Conservation (phyloP, 2,329 filamentous ascomycete genomes). For the Lasiodiplodia theobromae region DNA sequence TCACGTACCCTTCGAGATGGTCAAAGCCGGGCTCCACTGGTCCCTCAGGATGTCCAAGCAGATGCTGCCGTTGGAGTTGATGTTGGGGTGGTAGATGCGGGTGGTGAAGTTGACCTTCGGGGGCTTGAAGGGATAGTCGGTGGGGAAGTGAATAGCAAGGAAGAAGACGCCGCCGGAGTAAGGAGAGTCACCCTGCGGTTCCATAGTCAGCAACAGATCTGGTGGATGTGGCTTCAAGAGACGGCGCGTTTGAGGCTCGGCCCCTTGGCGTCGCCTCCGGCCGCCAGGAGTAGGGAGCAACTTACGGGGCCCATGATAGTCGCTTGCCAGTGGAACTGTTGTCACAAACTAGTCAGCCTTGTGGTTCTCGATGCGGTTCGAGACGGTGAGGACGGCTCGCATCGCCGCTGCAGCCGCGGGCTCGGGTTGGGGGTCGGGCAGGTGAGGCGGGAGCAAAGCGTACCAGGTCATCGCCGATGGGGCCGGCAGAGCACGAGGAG, state of each 20-base stretch:
- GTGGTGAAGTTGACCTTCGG: constrained; percentile 99
- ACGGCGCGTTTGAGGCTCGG: constrained; percentile 22
- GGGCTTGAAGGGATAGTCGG: constrained; percentile 99
- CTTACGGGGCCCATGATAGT: constrained; percentile 99
- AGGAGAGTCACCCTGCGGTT: constrained; percentile 82
- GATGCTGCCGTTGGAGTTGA: constrained; percentile 99
- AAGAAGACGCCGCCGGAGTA: constrained; percentile 99
- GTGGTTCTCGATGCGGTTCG: constrained; percentile 11
- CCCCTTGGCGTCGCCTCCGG: constrained; percentile 27
- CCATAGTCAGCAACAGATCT: constrained; percentile 39
- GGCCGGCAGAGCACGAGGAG: constrained; percentile 97
- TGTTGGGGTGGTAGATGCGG: constrained; percentile 99
- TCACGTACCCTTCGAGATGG: constrained; percentile 90
- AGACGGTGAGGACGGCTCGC: constrained; percentile 30
- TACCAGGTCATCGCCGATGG: constrained; percentile 98
- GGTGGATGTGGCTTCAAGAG: constrained; percentile 10
- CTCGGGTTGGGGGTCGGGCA: constrained; percentile 20
- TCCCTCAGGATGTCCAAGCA: constrained; percentile 98
- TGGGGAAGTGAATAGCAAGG: constrained; percentile 98
- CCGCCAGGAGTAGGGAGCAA: constrained; percentile 43
- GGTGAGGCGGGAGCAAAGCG: constrained; percentile 51
- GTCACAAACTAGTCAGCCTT: constrained; percentile 12
- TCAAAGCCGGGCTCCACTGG: constrained; percentile 98
- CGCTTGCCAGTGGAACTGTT: constrained; percentile 99
- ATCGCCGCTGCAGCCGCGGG: constrained; percentile 42